phyloP scores from a whole-genome alignment of 2,329 filamentous ascomycete genomes.

The Penicillium sp. region DNA sequence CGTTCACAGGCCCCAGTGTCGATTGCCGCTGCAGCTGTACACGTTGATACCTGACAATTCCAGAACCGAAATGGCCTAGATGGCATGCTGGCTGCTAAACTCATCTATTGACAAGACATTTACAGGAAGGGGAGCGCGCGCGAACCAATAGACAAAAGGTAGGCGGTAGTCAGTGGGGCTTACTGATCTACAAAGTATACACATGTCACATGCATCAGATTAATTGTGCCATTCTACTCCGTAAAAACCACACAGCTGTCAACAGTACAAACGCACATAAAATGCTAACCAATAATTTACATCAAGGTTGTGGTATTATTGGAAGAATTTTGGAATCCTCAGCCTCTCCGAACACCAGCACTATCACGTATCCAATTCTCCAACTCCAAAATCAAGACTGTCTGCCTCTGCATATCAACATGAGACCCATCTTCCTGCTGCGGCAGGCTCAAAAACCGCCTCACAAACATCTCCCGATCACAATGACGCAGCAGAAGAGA shows the following conservation, averaged over 20 bases:
- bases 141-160: no score
- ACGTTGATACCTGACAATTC: conserved; percentile 1
- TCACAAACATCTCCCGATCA: not conserved
- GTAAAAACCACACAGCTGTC: no score
- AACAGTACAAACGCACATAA: no score
- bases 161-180: no score
- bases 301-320: no score
- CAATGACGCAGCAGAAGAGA: not conserved
- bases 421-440: not conserved
- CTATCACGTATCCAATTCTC: not conserved
- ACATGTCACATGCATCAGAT: no score
- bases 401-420: not conserved
- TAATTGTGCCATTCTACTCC: no score
- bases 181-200: no score
- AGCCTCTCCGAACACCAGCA: not conserved
- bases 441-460: not conserved
- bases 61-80: conserved; percentile 10
- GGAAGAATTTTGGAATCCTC: no score
- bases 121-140: no score
- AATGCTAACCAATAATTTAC: no score
- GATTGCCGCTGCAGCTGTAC: conserved; percentile 5
- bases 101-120: no score
- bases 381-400: not conserved
- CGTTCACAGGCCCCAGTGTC: conserved; percentile 9
- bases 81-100: not conserved